A percentile compares a stretch with the other conserved stretches of the same genome.
These are phyloP conservation scores for Coccinonectria pachysandricola DNA, from an alignment of 2,329 filamentous ascomycete genomes.

Conservation along the genomic window DNA sequence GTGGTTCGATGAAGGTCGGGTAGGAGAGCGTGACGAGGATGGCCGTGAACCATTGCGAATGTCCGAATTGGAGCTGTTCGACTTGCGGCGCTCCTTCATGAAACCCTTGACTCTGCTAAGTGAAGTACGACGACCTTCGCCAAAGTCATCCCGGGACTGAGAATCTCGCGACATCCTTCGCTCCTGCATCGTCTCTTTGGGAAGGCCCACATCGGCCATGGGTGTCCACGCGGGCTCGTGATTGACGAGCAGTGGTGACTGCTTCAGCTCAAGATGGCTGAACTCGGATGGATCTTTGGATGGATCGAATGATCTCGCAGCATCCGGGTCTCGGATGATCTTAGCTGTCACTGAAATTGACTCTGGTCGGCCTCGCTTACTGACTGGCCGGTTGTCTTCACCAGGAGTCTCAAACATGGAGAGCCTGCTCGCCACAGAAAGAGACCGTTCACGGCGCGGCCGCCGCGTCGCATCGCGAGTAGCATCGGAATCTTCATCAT, in stretches of 20 bases:
- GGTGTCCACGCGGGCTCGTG: slow-evolving; percentile 32
- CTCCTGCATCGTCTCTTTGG: slow-evolving; percentile 38
- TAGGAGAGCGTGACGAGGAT: slow-evolving; percentile 32
- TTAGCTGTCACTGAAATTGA: slow-evolving; percentile 83
- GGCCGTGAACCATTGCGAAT: slow-evolving; percentile 13
- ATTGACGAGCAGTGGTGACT: slow-evolving; percentile 50
- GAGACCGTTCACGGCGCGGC: slow-evolving; percentile 35
- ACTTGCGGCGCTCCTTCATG: slow-evolving; percentile 48
- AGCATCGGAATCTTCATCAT: slow-evolving; percentile 37
- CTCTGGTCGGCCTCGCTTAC: slow-evolving; percentile 46
- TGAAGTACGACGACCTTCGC: slow-evolving; percentile 45
- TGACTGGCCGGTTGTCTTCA: slow-evolving; percentile 16
- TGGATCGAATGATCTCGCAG: slow-evolving; percentile 31
- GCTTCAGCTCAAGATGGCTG: slow-evolving; percentile 41
- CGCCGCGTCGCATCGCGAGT: slow-evolving; percentile 33
- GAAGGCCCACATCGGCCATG: slow-evolving; percentile 17
- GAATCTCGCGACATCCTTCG: slow-evolving; percentile 34
- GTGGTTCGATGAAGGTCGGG: slow-evolving; percentile 37
- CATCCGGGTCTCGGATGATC: slow-evolving; percentile 58
- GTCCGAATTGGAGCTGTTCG: slow-evolving; percentile 41
- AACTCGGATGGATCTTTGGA: slow-evolving; percentile 34
- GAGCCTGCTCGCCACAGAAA: slow-evolving; percentile 44
- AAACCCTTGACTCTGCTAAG: slow-evolving; percentile 50
- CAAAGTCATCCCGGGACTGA: slow-evolving; percentile 23
- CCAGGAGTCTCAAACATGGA: slow-evolving; percentile 41